Evolutionary conservation across 805 yeast genomes (phyloP), one percentile per base, ranked within the genome.

Genomic region (Candida parachauliodes): DNA sequence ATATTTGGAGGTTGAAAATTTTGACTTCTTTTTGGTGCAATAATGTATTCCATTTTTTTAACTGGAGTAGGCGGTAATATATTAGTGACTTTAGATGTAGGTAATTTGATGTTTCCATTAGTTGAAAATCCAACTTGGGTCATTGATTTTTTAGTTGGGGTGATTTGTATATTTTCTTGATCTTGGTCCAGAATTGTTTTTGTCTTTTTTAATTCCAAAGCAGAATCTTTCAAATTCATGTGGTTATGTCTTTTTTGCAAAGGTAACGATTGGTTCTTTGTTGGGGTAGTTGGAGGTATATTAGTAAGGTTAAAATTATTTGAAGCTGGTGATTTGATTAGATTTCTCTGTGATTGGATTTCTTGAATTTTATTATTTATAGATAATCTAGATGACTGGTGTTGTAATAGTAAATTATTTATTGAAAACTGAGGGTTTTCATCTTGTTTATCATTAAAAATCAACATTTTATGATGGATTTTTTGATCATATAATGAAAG

Each of bases 21-120:
- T 4, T 20, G 22, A 26, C 27, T 32, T 20, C 20, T 27, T 14
- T 24, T 4, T 15, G n/a, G 8, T 4, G 21, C 14, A 7, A 31
- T 27, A 5, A 36, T 12, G 43, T 52, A 52, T 24, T 76, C 81
- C 71, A 79, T 72, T 44, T 76, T 79, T 51, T 74, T 81, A 7
- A 77, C 78, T 0, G 87, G 89, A 0, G 88, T 81, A 3, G 81
- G 76, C 2, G 89, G 88, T 5, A 77, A 57, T 10, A 83, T 68
- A 23, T 51, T 45, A 47, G 56, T 32, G 46, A 72, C 58, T 50
- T 67, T 49, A 52, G 79, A 51, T 43, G 72, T 53, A 26, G 79
- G 86, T 53, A 81, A 49, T 57, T 65, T 68, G 32, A 76, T 54
- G 35, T 63, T 58, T 12, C 81, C 81, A 45, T 65, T 73, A 15